Conservation (phyloP, 2,329 filamentous ascomycete genomes). For the Didymella exigua region DNA sequence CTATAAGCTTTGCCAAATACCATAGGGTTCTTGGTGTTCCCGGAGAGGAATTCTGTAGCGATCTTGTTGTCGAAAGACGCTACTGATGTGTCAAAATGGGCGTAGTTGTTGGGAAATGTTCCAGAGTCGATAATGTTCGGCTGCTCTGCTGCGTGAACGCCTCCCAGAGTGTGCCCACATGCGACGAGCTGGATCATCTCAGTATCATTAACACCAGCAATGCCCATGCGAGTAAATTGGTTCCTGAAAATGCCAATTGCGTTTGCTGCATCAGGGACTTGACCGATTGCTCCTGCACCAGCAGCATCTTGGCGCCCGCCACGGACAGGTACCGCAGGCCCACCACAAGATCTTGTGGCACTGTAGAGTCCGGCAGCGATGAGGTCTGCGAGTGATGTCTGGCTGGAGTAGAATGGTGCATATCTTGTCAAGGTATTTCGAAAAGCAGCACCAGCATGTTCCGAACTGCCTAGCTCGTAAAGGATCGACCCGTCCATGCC, state of each 20-base stretch:
- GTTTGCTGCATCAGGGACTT: slow-evolving; percentile 65
- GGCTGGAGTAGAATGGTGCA: slow-evolving; percentile 59
- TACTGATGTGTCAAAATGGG: slow-evolving; percentile 50
- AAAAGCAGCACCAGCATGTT: slow-evolving; percentile 64
- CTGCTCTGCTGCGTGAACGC: slow-evolving; percentile 62
- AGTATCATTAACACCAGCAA: slow-evolving; percentile 47
- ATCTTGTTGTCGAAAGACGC: slow-evolving; percentile 62
- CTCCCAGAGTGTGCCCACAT: slow-evolving; percentile 67
- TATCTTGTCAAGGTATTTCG: slow-evolving; percentile 52
- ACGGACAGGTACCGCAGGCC: slow-evolving; percentile 60
- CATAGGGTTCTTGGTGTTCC: slow-evolving; percentile 61
- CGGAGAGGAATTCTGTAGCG: slow-evolving; percentile 62
- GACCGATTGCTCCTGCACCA: slow-evolving; percentile 53
- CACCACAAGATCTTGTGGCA: slow-evolving; percentile 64
- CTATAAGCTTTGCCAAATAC: slow-evolving; percentile 57
- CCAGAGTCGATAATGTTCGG: slow-evolving; percentile 58
- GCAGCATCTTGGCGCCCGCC: slow-evolving; percentile 63
- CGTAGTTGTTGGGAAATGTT: slow-evolving; percentile 46
- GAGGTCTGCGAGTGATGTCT: slow-evolving; percentile 62
- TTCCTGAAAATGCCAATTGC: slow-evolving; percentile 57
- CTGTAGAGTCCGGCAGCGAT: slow-evolving; percentile 65
- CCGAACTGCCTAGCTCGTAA: slow-evolving; percentile 61
- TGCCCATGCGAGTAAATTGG: slow-evolving; percentile 65
- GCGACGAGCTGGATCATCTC: slow-evolving; percentile 67
- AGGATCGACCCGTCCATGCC: slow-evolving; percentile 66